Conservation (phyloP, 2,329 filamentous ascomycete species). For the Colletotrichum brevisporum region DNA sequence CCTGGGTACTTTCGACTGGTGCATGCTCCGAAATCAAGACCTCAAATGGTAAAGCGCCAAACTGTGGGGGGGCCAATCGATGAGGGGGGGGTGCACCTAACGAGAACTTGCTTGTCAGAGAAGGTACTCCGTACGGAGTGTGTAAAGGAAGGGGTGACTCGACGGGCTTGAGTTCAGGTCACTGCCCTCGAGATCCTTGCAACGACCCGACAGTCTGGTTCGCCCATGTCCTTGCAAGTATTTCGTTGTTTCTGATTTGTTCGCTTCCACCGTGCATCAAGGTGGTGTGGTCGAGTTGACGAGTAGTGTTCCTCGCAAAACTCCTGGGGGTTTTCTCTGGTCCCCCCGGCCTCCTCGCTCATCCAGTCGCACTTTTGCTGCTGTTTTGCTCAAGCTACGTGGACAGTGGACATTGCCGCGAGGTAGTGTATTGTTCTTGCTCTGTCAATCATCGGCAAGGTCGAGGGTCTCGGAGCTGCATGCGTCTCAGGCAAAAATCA, state of each 20-base stretch:
- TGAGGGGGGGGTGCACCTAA: not conserved
- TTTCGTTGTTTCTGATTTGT: conserved; percentile 13
- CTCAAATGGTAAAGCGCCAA: conserved; percentile 16
- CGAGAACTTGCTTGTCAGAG: not conserved
- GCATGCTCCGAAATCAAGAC: conserved; percentile 6
- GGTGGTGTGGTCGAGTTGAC: conserved; percentile 19
- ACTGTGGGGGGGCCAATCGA: not conserved
- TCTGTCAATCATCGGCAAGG: conserved; percentile 20
- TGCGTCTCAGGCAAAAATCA: conserved; percentile 29
- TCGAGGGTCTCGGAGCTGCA: conserved; percentile 24
- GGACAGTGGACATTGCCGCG: conserved; percentile 16
- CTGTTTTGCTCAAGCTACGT: conserved; percentile 11
- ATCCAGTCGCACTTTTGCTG: conserved; percentile 13
- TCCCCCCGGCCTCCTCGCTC: conserved; percentile 14
- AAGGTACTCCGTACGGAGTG: too few species aligned
- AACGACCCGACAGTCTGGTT: conserved; percentile 27
- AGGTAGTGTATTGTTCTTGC: conserved; percentile 19
- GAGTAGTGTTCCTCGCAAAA: conserved; percentile 24
- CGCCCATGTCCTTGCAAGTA: conserved; percentile 15
- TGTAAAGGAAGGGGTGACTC: not conserved
- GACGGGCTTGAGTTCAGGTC: not conserved
- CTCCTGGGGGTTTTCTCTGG: conserved; percentile 20
- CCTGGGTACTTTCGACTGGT: conserved; percentile 15
- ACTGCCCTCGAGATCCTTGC: conserved; percentile 17
- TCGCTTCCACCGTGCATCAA: conserved; percentile 18